Base-by-base conservation (phyloP, 345 rosid species). In the Populus deltoides region DNA sequence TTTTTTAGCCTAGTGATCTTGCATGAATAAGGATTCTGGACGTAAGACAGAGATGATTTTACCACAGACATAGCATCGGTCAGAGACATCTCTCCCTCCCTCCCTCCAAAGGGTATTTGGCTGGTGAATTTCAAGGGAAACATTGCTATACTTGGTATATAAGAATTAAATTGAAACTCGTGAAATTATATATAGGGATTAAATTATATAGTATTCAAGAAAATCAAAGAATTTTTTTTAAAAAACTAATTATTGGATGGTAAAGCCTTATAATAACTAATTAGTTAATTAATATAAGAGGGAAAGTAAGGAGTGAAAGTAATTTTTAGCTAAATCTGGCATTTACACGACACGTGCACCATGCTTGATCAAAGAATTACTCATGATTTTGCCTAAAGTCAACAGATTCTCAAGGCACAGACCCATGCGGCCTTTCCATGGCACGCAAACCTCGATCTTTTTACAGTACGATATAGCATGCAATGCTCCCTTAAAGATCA, bases 311-410 rank as follows among this genome's bases (percentile, higher is more conserved):
- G 27, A 11, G 27, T 27, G n/a, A 5, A 70, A 59, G 67, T 41
- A 68, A 70, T 53, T 41, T 25, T 5, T 10, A 20, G 73, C 77
- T 68, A 68, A 68, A 63, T 27, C 62, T 66, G 20, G 79, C 25
- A 15, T 25, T 39, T 5, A 68, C n/a, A 49, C 5, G 77, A 78
- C 82, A 76, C 80, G 78, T 81, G 76, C 78, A 62, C 38, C 71
- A 75, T 51, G 71, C 73, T 65, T 79, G 5, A 57, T 75, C n/a
- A 36, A 57, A 47, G 62, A 73, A 70, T 45, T 27, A 25, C 55
- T 61, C 73, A 43, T 72, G 78, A 72, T 78, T 63, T 77, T 63
- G 55, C 15, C 2, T 70, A 47, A 78, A 68, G 75, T 72, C 71
- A 49, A 47, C 53, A 71, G 75, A 67, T 38, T 75, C 25, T 67